Base-by-base conservation (phyloP, 371 early-diverging fungal genomes). In the Mortierella sp. region DNA sequence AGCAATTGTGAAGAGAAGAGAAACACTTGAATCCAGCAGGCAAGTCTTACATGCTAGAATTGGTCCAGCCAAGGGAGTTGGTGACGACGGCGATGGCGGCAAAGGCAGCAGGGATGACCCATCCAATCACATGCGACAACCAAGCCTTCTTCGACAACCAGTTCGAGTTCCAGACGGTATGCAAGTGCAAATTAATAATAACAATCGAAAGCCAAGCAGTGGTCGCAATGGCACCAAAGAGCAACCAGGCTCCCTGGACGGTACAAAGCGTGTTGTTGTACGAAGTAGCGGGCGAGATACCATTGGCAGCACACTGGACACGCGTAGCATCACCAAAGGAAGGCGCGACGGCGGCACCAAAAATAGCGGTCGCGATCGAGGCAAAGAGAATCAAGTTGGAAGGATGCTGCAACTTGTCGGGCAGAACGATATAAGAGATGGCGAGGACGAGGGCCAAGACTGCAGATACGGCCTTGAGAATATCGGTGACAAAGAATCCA, bases 91-190 rank as follows among this genome's bases (percentile, higher is more conserved):
- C 87, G 31, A 90, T 88, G 44, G 82, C 79, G 73, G 93, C 93
- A 75, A 93, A 89, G 24, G 89, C 81, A 0, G 89, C 79, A 11
- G 94, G 93, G 44, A 91, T 81, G 37, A 91, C 86, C 93, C 93
- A 94, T 46, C 94, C 93, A 40, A 93, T 55, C 5, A 90, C 34
- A 70, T 92, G 84, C 3, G 93, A 78, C 59, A 90, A 67, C 67
- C 88, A 86, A 44, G 92, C 90, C 71, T 89, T 89, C 44, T 89
- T 78, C n/a, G 90, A 88, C 19, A 94, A 88, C 84, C 92, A 89
- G 76, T 84, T 90, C 37, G 91, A 91, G 73, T 91, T 88, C 93
- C 93, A 93, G 34, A 94, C 94, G 1, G 93, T 93, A 67, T 92
- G 92, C 54, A 92, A 69, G 82, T 94, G 94, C 75, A 94, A 81